Percentiles rank a stretch among this genome's conserved stretches.
Conservation (phyloP, 768 basidiomycete genomes). For the Boletus reticuloceps region DNA sequence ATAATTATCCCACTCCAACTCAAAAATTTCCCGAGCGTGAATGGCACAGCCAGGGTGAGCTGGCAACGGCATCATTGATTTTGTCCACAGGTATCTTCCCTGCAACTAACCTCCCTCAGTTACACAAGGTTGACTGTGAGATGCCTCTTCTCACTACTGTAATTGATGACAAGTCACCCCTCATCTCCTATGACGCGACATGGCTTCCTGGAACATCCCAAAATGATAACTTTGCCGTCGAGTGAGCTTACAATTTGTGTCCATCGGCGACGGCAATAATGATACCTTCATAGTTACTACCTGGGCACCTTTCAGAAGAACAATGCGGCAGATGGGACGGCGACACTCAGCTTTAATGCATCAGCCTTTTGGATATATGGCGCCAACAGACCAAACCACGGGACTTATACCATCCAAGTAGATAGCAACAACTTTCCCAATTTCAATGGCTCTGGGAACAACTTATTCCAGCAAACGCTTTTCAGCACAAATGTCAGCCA, state of each 20-base stretch:
- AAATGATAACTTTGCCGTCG: slow-evolving; percentile 12
- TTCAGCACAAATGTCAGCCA: slow-evolving; percentile 35
- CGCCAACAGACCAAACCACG: slow-evolving; percentile 47
- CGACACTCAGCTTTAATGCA: slow-evolving; percentile 48
- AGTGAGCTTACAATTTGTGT: slow-evolving; percentile 8
- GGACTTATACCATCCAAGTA: slow-evolving; percentile 42
- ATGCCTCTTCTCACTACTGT: slow-evolving; percentile 26
- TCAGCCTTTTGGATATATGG: slow-evolving; percentile 49
- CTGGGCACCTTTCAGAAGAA: slow-evolving; percentile 40
- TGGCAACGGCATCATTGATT: no score
- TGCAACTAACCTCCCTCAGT: neutral
- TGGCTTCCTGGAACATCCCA: slow-evolving; percentile 24
- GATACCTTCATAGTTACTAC: slow-evolving; percentile 29
- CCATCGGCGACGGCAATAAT: neutral
- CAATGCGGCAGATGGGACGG: slow-evolving; percentile 29
- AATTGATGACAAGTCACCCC: slow-evolving; percentile 32
- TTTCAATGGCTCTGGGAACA: slow-evolving; percentile 29
- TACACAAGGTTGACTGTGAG: neutral
- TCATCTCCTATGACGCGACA: slow-evolving; percentile 25
- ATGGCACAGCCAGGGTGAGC: neutral
- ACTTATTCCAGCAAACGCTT: slow-evolving; percentile 39
- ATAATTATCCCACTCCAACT: no score
- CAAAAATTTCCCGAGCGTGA: neutral
- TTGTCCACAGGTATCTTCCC: neutral
- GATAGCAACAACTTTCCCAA: slow-evolving; percentile 33